Base-by-base conservation (phyloP, 176 grass and related monocot genomes). In the Cocos nucifera region DNA sequence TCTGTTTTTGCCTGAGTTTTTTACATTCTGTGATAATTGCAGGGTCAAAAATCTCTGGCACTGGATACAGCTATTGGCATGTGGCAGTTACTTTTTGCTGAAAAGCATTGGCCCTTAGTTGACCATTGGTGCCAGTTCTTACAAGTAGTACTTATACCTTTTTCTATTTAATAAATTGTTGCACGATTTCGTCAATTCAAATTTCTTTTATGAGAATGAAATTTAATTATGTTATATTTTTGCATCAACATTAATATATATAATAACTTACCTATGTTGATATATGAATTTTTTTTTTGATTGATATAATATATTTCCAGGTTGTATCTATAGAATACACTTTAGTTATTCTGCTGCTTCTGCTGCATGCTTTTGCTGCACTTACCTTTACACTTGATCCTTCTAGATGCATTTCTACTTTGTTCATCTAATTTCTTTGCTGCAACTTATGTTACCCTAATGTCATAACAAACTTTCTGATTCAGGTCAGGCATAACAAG, bases 31-130 rank as follows among this genome's bases (percentile, higher is more conserved):
- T 28, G 29, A 4, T 44, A 65, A 61, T 78, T 80, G 52, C 61
- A 98, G 94, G 94, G 94, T 58, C 88, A 98, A 79, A 98, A 98
- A 81, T 93, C 94, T 69, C 82, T 98, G 25, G 80, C 88, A 69
- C 63, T 98, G 53, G 88, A 98, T 53, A 98, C 94, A 58, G 94
- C 94, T 66, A 75, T 98, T 81, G 94, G 94, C 72, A 98, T 98
- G 88, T 98, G 94, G 94, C 85, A 59, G 66, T 67, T 98, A 72
- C 56, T 98, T 17, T 98, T 93, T 81, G 88, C 88, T 56, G 93
- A 98, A 72, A 88, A 80, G 69, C 79, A 86, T 59, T 98, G 93
- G 93, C 84, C 88, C 17, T 84, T 98, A 56, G 59, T 92, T 25
- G 88, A 98, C 26, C 82, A 98, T 35, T 98, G 93, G 93, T 92